phyloP scores from a whole-genome alignment of 2,329 filamentous ascomycete species.

The Pseudocercospora musae region DNA sequence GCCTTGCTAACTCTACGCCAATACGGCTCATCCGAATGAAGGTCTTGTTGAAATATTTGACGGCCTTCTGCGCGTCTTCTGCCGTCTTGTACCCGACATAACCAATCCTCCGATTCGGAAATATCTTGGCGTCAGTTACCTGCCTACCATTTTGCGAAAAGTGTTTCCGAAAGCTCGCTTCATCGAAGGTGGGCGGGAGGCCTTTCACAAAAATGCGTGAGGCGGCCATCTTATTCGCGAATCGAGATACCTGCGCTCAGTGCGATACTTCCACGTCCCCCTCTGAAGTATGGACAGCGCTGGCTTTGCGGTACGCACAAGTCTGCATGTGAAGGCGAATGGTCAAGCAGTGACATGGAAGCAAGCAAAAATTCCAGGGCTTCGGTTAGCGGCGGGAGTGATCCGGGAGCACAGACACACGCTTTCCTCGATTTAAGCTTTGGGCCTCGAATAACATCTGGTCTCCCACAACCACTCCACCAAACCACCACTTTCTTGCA shows the following conservation, averaged over 20 bases:
- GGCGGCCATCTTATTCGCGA: constrained; percentile 56
- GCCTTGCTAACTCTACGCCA: constrained; percentile 78
- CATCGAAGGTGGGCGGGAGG: constrained; percentile 78
- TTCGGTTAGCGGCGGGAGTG: background rate
- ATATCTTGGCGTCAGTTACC: constrained; percentile 89
- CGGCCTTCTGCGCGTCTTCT: constrained; percentile 75
- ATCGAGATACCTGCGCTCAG: background rate
- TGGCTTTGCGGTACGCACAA: background rate
- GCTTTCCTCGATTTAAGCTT: background rate
- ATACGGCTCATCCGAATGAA: constrained; percentile 97
- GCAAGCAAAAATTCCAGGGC: background rate
- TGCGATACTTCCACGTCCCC: background rate
- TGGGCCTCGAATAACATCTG: background rate
- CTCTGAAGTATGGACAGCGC: background rate
- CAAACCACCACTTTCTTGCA: background rate
- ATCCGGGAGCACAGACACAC: background rate
- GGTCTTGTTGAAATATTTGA: constrained; percentile 92
- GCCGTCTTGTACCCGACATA: constrained; percentile 90
- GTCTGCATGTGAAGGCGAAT: background rate
- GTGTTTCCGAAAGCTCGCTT: constrained; percentile 83
- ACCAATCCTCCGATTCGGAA: constrained; percentile 84
- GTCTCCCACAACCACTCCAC: background rate
- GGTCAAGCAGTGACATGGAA: background rate
- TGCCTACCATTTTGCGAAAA: constrained; percentile 69
- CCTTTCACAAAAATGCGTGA: constrained; percentile 71